A percentile compares a stretch with the other conserved stretches of the same genome.
phyloP scores from a whole-genome alignment of 495 filamentous ascomycete species.

The Oidiodendron maius region DNA sequence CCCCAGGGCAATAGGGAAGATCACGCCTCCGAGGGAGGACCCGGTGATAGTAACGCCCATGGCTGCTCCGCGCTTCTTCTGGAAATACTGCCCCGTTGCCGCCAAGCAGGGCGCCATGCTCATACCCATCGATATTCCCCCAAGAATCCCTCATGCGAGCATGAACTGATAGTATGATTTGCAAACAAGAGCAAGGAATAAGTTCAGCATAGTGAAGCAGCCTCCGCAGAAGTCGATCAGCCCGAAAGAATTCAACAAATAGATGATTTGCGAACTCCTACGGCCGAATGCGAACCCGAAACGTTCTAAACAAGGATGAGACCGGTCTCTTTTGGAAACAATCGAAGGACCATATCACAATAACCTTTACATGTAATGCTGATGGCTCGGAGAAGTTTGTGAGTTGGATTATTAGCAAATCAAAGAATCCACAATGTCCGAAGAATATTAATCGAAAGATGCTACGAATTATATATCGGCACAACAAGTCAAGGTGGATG shows the following conservation, averaged over 20 bases:
- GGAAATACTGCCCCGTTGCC: constrained; percentile 66
- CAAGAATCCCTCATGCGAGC: constrained; percentile 66
- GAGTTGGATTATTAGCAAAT: neutral
- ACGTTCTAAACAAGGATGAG: no score
- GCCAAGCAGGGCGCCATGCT: constrained; percentile 65
- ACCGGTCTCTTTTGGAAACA: no score
- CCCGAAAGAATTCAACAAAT: no score
- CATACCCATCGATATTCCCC: constrained; percentile 67
- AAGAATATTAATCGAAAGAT: neutral
- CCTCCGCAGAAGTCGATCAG: no score
- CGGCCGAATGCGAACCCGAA: no score
- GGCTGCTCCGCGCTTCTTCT: constrained; percentile 37
- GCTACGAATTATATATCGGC: neutral
- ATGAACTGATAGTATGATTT: constrained; percentile 68
- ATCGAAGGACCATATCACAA: no score
- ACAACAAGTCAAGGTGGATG: neutral
- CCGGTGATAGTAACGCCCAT: constrained; percentile 32
- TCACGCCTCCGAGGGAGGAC: constrained; percentile 60
- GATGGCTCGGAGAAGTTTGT: neutral
- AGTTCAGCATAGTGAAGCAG: no score
- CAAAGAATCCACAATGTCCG: neutral
- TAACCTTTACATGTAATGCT: no score
- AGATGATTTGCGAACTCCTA: no score
- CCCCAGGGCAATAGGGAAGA: constrained; percentile 50
- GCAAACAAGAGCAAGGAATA: constrained; percentile 62